Percentiles rank a stretch among this genome's conserved stretches.
These are phyloP conservation scores for Leccinellum albellum DNA, from an alignment of 768 basidiomycete species.

Conservation along the genomic window DNA sequence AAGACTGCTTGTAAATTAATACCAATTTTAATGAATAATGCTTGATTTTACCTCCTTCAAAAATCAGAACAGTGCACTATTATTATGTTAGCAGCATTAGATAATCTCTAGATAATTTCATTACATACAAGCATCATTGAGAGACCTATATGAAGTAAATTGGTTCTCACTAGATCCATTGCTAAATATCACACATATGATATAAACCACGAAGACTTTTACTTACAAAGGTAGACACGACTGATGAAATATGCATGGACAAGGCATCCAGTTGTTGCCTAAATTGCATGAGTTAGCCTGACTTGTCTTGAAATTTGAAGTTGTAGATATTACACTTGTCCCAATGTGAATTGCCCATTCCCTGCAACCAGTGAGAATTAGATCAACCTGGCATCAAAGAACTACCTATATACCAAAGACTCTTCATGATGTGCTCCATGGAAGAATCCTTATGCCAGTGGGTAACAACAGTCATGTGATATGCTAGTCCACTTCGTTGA, in stretches of 20 bases:
- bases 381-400: neutral
- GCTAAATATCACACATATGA: neutral
- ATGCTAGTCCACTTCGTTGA: constrained; percentile 9
- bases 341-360: constrained; percentile 9
- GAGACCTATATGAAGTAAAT: neutral
- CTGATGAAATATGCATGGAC: constrained; percentile 23
- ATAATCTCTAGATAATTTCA: neutral
- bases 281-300: constrained; percentile 4
- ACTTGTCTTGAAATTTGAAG: neutral
- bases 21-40: neutral
- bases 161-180: constrained; percentile 8
- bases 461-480: constrained; percentile 1
- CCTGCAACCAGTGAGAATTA: constrained; percentile 5
- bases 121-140: constrained; percentile 18
- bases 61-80: constrained; percentile 12
- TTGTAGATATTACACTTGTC: constrained; percentile 12
- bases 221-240: constrained; percentile 24
- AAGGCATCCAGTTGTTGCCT: constrained; percentile 20
- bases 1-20: constrained; percentile 14
- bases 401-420: constrained; percentile 4
- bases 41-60: constrained; percentile 19
- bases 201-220: neutral
- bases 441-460: constrained; percentile 1
- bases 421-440: neutral
- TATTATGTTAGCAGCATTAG: neutral